phyloP scores from a whole-genome alignment of 495 filamentous ascomycete species.

The Penicillium silybi region DNA sequence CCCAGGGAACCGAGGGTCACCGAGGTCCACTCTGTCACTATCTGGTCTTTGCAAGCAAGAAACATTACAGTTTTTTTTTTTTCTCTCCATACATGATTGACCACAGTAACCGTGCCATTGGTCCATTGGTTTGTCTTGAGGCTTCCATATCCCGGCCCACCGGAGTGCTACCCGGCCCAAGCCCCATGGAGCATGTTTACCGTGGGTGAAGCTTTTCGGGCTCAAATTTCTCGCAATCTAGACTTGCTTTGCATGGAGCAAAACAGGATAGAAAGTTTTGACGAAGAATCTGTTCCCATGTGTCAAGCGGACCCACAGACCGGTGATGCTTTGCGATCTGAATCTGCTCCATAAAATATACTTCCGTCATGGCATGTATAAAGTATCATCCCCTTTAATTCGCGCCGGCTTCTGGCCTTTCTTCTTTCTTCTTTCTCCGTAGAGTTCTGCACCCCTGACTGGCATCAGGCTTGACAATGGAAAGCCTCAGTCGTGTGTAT shows the following conservation, averaged over 20 bases:
- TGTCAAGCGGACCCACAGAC: constrained; percentile 7
- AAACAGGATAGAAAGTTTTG: constrained; percentile 4
- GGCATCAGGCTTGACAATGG: constrained; percentile 26
- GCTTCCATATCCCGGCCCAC: neutral
- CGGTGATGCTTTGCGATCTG: constrained; percentile 3
- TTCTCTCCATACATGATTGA: neutral
- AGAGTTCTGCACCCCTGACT: constrained; percentile 12
- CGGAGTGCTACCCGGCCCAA: constrained; percentile 8
- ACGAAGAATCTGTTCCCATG: neutral
- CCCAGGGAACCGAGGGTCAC: constrained; percentile 1
- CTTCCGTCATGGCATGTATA: constrained; percentile 13
- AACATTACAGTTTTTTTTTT: neutral
- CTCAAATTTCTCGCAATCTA: neutral
- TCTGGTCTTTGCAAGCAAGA: neutral
- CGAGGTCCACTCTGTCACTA: neutral
- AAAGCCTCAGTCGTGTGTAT: constrained; percentile 33
- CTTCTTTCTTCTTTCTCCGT: constrained; percentile 8
- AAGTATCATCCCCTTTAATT: constrained; percentile 14
- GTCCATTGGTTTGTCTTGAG: constrained; percentile 12
- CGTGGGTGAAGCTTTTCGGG: neutral
- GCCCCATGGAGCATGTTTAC: neutral
- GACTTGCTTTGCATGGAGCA: neutral
- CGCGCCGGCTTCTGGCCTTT: neutral
- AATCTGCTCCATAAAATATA: constrained; percentile 3
- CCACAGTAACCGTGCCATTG: constrained; percentile 26